Base-by-base conservation (phyloP, 164 flowering plant species). In the Saururus chinensis region DNA sequence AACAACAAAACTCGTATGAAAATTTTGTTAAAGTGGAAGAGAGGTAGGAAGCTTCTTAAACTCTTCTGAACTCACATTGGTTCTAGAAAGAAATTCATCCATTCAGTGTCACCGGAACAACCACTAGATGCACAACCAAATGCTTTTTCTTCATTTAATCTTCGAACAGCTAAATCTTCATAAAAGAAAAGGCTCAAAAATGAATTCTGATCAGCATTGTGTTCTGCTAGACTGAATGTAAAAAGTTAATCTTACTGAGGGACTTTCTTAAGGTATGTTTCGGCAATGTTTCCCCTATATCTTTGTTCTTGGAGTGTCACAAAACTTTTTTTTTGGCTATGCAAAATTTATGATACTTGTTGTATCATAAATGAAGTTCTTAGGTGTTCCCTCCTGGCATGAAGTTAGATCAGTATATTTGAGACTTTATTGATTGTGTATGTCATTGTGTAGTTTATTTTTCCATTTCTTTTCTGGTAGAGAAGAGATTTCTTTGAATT, bases 1-100 rank as follows among this genome's bases (percentile, higher is more conserved):
- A 79, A 62, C 76, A 84, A 91, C 84, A 87, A 89, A 78, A 84
- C 92, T 25, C 96, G 82, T 69, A 69, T 88, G 90, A 88, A 86
- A 73, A 20, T 86, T 61, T 72, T 88, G 84, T 81, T 88, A 51
- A 84, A 88, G 71, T 88, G 96, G 96, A 88, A 86, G 92, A 74
- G 78, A 61, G 92, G 96, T 52, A 81, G 88, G 76, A 83, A 77
- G 70, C 77, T 88, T 86, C 79, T 88, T 68, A 88, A 83, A 73
- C 79, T 80, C 53, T 65, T 80, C 19, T 84, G 89, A 79, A 70
- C 79, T 51, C 83, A 75, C 8, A 77, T 82, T 53, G 96, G 96
- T 62, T 79, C 88, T 56, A 76, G 35, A 71, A 89, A 87, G 85
- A 85, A 76, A 69, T 87, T 89, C 67, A 62, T 80, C 59, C 81